Percentiles rank a stretch among this genome's conserved stretches.
phyloP scores from a whole-genome alignment of 306 rosid genomes.

The Hippophae rhamnoides region DNA sequence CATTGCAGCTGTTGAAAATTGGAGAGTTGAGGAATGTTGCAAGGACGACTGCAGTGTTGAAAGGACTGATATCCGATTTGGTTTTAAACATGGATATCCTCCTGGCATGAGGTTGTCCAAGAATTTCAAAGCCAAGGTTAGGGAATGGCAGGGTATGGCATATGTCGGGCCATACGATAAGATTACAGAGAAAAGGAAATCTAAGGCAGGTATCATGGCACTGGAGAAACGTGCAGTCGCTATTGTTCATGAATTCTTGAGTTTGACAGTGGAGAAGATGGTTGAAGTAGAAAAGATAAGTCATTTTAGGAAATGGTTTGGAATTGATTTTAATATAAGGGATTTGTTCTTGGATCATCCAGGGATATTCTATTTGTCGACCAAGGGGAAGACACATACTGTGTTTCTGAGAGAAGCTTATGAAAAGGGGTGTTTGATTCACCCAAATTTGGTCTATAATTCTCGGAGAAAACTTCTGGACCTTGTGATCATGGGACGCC shows the following conservation, averaged over 20 bases:
- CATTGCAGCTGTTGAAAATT: conserved; percentile 61
- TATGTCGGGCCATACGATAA: conserved; percentile 71
- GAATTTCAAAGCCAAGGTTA: conserved; percentile 73
- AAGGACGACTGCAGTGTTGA: conserved; percentile 45
- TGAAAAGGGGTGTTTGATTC: conserved; percentile 65
- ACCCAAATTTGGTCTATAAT: conserved; percentile 66
- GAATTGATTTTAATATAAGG: conserved; percentile 62
- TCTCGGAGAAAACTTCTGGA: conserved; percentile 76
- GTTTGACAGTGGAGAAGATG: conserved; percentile 85
- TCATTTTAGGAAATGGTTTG: conserved; percentile 44
- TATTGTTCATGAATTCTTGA: conserved; percentile 75
- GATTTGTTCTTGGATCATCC: conserved; percentile 81
- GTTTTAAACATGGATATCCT: conserved; percentile 65
- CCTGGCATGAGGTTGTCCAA: conserved; percentile 74
- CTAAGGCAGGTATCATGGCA: conserved; percentile 39
- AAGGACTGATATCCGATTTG: conserved; percentile 44
- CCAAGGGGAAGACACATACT: conserved; percentile 81
- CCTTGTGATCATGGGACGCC: conserved; percentile 58
- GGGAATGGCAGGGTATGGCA: conserved; percentile 71
- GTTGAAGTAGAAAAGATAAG: conserved; percentile 81
- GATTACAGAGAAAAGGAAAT: conserved; percentile 32
- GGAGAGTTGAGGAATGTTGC: conserved; percentile 80
- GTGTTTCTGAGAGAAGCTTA: conserved; percentile 91
- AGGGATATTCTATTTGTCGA: conserved; percentile 73
- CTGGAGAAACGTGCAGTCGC: conserved; percentile 76